Evolutionary conservation across 1,284 basidiomycete genomes (phyloP).

Genomic region (Marasmius tenuissimus): DNA sequence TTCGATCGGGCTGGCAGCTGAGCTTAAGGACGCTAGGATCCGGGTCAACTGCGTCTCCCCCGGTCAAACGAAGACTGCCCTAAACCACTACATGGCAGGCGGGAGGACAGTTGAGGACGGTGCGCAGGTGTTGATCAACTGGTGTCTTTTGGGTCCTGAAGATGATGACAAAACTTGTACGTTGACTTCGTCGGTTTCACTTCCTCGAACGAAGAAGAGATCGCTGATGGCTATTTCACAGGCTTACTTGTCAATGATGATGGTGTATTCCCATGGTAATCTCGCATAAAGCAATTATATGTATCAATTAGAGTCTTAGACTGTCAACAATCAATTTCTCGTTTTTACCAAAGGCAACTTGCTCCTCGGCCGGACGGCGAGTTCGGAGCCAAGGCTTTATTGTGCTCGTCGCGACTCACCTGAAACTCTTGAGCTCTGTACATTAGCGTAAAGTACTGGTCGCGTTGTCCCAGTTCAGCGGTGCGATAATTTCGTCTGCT

Average conservation of each 20-base stretch:
- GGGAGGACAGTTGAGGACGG: slow-evolving; percentile 36
- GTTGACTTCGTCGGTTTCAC: background rate
- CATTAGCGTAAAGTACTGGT: no score
- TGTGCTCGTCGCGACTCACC: no score
- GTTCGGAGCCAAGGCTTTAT: no score
- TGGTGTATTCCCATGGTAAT: background rate
- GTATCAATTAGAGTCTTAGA: no score
- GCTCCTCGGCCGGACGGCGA: no score
- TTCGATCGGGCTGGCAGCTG: slow-evolving; percentile 12
- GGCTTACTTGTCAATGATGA: background rate
- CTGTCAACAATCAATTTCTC: no score
- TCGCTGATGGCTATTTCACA: background rate
- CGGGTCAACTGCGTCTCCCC: slow-evolving; percentile 38
- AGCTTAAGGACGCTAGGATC: slow-evolving; percentile 22
- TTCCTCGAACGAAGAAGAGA: background rate
- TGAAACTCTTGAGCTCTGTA: no score
- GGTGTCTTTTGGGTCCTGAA: slow-evolving; percentile 32
- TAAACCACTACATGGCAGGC: slow-evolving; percentile 35
- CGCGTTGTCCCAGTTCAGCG: no score
- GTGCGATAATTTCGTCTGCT: no score
- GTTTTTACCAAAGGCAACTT: no score
- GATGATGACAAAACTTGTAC: slow-evolving; percentile 23
- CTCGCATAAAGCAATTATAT: background rate
- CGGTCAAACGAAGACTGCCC: slow-evolving; percentile 40
- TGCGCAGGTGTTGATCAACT: slow-evolving; percentile 35